A percentile compares a stretch with the other conserved stretches of the same genome.
These are phyloP conservation scores for Podila clonocystis DNA, from an alignment of 192 early-diverging fungal genomes.

Conservation along the genomic window DNA sequence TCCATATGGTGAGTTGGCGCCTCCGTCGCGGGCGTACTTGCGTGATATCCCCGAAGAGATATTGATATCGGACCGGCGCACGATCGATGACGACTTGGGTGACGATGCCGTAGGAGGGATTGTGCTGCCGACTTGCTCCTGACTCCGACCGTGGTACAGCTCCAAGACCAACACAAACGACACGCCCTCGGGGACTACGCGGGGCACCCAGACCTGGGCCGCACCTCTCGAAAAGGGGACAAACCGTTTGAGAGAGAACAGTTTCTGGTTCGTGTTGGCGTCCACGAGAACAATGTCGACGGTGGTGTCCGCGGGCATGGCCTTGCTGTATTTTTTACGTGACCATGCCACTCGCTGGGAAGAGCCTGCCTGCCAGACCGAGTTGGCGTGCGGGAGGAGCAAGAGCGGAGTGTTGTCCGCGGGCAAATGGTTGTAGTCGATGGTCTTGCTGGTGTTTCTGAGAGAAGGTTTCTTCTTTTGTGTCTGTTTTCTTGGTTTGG, in stretches of 20 bases:
- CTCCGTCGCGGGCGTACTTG: not conserved
- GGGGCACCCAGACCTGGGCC: slow-evolving; percentile 28
- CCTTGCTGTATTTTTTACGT: slow-evolving; percentile 15
- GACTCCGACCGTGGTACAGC: slow-evolving; percentile 39
- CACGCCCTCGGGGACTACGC: slow-evolving; percentile 9
- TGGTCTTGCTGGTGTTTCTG: slow-evolving; percentile 2
- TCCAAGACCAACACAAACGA: slow-evolving; percentile 43
- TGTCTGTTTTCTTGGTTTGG: not conserved
- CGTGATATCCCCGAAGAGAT: slow-evolving; percentile 4
- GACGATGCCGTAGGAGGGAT: not conserved
- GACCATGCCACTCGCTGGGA: slow-evolving; percentile 39
- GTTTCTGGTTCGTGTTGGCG: slow-evolving; percentile 28
- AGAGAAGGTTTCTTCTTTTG: slow-evolving; percentile 1
- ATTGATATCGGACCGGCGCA: slow-evolving; percentile 35
- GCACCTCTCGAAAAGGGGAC: slow-evolving; percentile 28
- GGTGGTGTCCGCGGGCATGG: slow-evolving; percentile 35
- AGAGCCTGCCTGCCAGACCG: slow-evolving; percentile 39
- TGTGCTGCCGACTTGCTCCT: slow-evolving; percentile 13
- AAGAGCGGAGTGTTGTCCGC: slow-evolving; percentile 16
- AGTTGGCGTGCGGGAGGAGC: slow-evolving; percentile 22
- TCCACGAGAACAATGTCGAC: slow-evolving; percentile 40
- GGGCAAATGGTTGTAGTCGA: not conserved
- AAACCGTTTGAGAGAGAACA: slow-evolving; percentile 40
- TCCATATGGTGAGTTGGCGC: not conserved
- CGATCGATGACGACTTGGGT: slow-evolving; percentile 10